A percentile compares a stretch with the other conserved stretches of the same genome.
Evolutionary conservation across 352 stramenopile species (phyloP).

Genomic region (Aphanomyces invadans): DNA sequence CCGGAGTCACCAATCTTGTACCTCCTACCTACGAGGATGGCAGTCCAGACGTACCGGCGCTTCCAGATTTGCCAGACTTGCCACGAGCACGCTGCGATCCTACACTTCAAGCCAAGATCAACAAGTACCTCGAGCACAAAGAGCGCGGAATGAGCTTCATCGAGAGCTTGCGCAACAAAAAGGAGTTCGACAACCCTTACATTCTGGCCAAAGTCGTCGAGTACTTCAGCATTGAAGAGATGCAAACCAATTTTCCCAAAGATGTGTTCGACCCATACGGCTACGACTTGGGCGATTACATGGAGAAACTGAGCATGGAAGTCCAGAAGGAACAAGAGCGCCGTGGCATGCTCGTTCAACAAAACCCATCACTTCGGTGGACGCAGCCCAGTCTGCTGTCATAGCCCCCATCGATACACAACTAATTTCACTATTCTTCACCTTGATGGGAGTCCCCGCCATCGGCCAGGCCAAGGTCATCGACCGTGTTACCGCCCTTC

Average conservation of each 20-base stretch:
- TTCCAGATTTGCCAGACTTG: slow-evolving; percentile 27
- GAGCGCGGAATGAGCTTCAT: slow-evolving; percentile 41
- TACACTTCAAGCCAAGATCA: slow-evolving; percentile 53
- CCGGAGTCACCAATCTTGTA: too few species aligned
- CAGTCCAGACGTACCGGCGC: too few species aligned
- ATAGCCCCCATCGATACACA: neutral
- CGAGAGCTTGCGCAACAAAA: slow-evolving; percentile 61
- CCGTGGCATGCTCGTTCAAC: neutral
- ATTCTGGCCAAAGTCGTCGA: slow-evolving; percentile 82
- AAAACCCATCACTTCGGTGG: slow-evolving; percentile 48
- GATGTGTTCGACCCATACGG: slow-evolving; percentile 64
- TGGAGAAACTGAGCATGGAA: slow-evolving; percentile 49
- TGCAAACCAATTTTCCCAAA: slow-evolving; percentile 56
- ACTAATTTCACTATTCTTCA: neutral
- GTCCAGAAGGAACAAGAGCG: slow-evolving; percentile 20
- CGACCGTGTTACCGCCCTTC: too few species aligned
- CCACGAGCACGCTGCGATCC: slow-evolving; percentile 27
- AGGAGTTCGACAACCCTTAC: slow-evolving; percentile 81
- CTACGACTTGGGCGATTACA: slow-evolving; percentile 62
- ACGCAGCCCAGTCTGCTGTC: slow-evolving; percentile 18
- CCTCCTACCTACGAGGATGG: too few species aligned
- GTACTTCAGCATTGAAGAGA: slow-evolving; percentile 80
- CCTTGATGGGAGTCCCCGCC: neutral
- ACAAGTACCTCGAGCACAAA: slow-evolving; percentile 43
- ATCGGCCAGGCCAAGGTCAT: too few species aligned